Percentiles rank a stretch among this genome's conserved stretches.
These are phyloP conservation scores for Tolypocladium pustulatum DNA, from an alignment of 2,329 filamentous ascomycete species.

Conservation along the genomic window DNA sequence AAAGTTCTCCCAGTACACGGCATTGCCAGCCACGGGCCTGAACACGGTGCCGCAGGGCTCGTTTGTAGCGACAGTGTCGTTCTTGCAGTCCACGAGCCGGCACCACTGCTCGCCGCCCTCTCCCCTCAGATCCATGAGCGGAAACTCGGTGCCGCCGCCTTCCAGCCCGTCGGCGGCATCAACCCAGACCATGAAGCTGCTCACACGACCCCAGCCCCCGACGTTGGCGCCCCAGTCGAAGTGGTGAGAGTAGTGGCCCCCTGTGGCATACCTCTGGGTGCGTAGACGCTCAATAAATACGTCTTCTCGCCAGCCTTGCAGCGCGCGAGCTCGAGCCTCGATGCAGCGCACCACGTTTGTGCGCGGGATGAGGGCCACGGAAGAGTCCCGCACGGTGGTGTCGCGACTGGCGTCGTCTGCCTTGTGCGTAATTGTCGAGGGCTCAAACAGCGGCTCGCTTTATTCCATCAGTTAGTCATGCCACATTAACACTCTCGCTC, in stretches of 20 bases:
- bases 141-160: background rate
- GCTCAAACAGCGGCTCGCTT: background rate
- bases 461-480: background rate
- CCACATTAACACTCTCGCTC: background rate
- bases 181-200: background rate
- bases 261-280: background rate
- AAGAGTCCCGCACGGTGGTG: background rate
- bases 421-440: background rate
- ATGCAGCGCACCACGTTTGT: background rate
- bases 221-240: background rate
- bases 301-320: background rate
- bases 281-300: background rate
- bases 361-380: background rate
- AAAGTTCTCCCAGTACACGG: background rate
- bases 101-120: background rate
- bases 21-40: background rate
- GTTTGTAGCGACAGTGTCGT: background rate
- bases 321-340: background rate
- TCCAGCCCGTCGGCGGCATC: background rate
- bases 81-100: background rate
- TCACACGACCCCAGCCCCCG: background rate
- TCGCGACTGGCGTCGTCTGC: background rate
- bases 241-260: background rate
- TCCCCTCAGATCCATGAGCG: background rate
- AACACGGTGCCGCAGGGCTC: background rate